Base-by-base conservation (phyloP, 768 basidiomycete species). In the Amanita muscaria region DNA sequence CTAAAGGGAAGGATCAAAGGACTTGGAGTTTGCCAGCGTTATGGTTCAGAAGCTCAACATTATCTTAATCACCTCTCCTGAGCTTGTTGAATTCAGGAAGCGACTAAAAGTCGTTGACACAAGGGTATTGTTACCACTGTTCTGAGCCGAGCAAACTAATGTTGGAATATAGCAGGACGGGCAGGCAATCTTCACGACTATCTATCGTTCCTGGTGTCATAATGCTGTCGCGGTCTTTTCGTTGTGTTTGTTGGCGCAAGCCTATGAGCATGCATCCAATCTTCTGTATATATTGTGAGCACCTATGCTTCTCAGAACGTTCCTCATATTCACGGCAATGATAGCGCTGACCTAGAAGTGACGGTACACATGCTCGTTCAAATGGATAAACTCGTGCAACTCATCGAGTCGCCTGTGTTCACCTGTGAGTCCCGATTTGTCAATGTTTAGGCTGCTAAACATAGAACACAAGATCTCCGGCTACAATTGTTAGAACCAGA, bases 151-250 rank as follows among this genome's bases (percentile, higher is more conserved):
- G 38, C 18, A 34, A 12, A 36, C 18, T 21, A 32, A 36, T 27
- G 14, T 40, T 39, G 21, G 8, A 14, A 32, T 35, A 22, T 40
- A 83, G 80, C 83, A 94, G 87, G 96, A 99, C 52, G 93, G 94
- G 2, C 96, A 98, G 65, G 88, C 88, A 12, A 62, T 99, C 16
- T 99, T 98, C 60, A 88, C 87, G 9, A 88, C 86, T 0, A 67
- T 99, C 3, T 99, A 99, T 56, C 76, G 90, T 15, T 98, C 92
- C 15, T 99, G 96, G 96, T 98, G 92, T 59, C 96, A 99, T 55
- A 97, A 97, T 57, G 88, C 94, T 1, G 93, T 98, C 33, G 85
- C 96, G 0, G 91, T 91, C 1, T 96, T 99, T 59, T 91, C 96
- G 1, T 73, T 99, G 5, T 99, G 96, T 61, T 72, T 99, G 22